A percentile compares a stretch with the other conserved stretches of the same genome.
phyloP scores from a whole-genome alignment of 768 basidiomycete species.

The Termitomyces sp. region DNA sequence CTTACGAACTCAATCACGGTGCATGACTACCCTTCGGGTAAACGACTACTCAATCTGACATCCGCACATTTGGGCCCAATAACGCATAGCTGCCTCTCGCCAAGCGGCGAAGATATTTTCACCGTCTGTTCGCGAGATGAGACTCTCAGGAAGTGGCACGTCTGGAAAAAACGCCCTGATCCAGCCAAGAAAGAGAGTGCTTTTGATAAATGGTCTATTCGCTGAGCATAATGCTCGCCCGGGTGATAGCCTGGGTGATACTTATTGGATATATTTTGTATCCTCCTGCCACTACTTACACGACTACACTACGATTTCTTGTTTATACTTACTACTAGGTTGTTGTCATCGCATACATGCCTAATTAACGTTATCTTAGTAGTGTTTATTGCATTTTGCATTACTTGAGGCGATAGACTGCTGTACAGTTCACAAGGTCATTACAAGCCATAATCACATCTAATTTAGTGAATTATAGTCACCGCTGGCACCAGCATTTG shows the following conservation, averaged over 20 bases:
- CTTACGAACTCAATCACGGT: slow-evolving; percentile 66
- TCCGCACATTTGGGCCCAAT: slow-evolving; percentile 50
- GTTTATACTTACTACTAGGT: neutral
- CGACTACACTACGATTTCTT: neutral
- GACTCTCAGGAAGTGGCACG: slow-evolving; percentile 70
- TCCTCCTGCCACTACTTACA: neutral
- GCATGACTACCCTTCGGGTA: slow-evolving; percentile 66
- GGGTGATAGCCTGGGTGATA: neutral
- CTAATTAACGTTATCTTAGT: neutral
- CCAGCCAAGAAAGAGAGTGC: slow-evolving; percentile 31
- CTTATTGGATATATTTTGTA: neutral
- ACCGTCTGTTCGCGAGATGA: slow-evolving; percentile 61
- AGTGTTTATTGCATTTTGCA: neutral
- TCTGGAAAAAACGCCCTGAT: slow-evolving; percentile 42
- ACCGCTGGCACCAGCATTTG: too few species aligned
- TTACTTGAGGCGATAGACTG: neutral
- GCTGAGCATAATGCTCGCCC: slow-evolving; percentile 19
- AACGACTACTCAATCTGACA: slow-evolving; percentile 45
- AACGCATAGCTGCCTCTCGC: slow-evolving; percentile 57
- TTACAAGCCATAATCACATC: slow-evolving; percentile 1
- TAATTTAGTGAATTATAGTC: neutral
- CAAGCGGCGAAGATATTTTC: slow-evolving; percentile 57
- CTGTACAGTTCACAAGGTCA: neutral
- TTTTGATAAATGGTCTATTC: slow-evolving; percentile 42
- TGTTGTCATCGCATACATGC: neutral